These are phyloP conservation scores for Aspergillus indologenus DNA, from an alignment of 495 filamentous ascomycete genomes.

Conservation along the genomic window DNA sequence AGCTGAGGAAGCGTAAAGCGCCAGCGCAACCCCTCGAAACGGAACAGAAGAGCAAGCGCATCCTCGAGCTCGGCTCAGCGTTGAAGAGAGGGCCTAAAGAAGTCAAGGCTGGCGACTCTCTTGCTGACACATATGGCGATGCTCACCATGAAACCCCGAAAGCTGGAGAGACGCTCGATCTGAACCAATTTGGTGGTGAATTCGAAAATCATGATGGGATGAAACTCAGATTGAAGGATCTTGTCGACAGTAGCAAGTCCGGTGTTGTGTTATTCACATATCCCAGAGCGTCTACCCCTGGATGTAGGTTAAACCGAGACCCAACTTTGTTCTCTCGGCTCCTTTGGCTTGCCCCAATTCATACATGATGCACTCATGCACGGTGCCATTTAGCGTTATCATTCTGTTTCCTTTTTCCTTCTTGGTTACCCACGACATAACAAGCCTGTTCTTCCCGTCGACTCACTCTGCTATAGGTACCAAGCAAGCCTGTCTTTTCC, in stretches of 20 bases:
- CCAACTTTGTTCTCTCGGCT: conserved; percentile 10
- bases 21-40: conserved; percentile 50
- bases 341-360: not conserved
- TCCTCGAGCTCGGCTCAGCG: conserved; percentile 45
- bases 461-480: conserved; percentile 58
- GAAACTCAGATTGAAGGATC: conserved; percentile 69
- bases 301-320: conserved; percentile 64
- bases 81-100: conserved; percentile 34
- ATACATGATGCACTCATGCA: not conserved
- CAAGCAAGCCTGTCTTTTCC: conserved; percentile 87
- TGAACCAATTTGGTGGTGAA: conserved; percentile 77
- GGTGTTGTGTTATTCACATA: conserved; percentile 95
- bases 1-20: conserved; percentile 76
- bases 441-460: not conserved
- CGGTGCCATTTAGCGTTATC: not conserved
- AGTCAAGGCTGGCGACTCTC: conserved; percentile 16
- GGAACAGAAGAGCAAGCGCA: conserved; percentile 53
- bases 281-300: conserved; percentile 89
- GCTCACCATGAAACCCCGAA: conserved; percentile 22
- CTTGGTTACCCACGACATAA: not conserved
- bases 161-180: conserved; percentile 54
- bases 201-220: conserved; percentile 79
- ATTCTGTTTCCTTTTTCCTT: not conserved
- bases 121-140: conserved; percentile 19
- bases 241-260: conserved; percentile 77